phyloP scores from a whole-genome alignment of 352 stramenopile species.

The Pythium scleroteichum region DNA sequence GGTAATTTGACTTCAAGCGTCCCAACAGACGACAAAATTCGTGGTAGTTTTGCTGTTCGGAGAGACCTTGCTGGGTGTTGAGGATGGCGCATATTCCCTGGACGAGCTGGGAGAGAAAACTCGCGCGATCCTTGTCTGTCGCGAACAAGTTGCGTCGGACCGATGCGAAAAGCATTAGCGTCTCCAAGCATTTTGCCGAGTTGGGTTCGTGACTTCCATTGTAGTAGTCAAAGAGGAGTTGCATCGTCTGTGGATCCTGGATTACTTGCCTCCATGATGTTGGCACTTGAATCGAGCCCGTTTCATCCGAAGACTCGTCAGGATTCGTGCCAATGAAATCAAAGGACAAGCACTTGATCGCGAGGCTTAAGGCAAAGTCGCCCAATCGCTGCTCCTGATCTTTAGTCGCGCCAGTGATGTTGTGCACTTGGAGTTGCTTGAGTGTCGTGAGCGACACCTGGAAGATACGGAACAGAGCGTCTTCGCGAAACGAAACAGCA shows the following conservation, averaged over 20 bases:
- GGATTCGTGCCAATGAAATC: conserved; percentile 99
- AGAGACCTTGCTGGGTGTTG: conserved; percentile 93
- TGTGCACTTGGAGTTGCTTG: conserved; percentile 93
- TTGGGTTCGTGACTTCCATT: conserved; percentile 91
- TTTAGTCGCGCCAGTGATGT: conserved; percentile 73
- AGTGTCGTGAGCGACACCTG: conserved; percentile 96
- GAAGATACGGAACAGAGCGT: conserved; percentile 95
- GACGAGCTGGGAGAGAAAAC: conserved; percentile 94
- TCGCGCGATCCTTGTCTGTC: conserved; percentile 94
- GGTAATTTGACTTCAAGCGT: conserved; percentile 98
- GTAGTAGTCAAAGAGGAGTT: conserved; percentile 98
- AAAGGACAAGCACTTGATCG: conserved; percentile 96
- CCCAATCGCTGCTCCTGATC: conserved; percentile 93
- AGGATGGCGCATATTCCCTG: conserved; percentile 94
- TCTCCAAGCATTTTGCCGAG: conserved; percentile 95
- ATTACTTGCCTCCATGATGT: conserved; percentile 95
- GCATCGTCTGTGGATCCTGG: conserved; percentile 93
- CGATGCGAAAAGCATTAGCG: conserved; percentile 95
- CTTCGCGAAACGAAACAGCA: conserved; percentile 96
- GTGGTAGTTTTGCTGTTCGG: conserved; percentile 99
- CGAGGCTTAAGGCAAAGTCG: conserved; percentile 91
- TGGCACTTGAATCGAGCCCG: conserved; percentile 96
- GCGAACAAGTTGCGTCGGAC: conserved; percentile 97
- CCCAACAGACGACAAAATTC: conserved; percentile 98
- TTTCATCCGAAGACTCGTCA: conserved; percentile 97